phyloP scores from a whole-genome alignment of 2,329 filamentous ascomycete genomes.

The Fusarium robinianum region DNA sequence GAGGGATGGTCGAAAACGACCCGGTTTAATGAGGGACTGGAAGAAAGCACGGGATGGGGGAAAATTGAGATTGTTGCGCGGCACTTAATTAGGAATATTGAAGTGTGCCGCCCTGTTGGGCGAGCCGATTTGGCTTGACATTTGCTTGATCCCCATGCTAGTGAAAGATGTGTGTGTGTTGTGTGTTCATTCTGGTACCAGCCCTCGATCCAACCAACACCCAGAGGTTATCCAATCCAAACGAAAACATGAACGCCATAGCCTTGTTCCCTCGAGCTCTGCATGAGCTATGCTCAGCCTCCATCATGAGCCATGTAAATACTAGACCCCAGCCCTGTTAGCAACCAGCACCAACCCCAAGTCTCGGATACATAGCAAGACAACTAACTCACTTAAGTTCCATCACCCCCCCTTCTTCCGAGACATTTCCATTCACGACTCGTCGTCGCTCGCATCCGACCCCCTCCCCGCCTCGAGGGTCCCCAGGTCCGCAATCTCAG shows the following conservation, averaged over 20 bases:
- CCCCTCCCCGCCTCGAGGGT: conserved; percentile 25
- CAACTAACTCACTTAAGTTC: too few species aligned
- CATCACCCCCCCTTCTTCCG: conserved; percentile 23
- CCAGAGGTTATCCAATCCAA: too few species aligned
- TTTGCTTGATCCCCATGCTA: not conserved
- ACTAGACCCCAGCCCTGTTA: too few species aligned
- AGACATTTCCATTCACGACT: conserved; percentile 18
- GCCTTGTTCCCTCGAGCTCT: too few species aligned
- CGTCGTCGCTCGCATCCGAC: conserved; percentile 25
- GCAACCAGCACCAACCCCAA: too few species aligned
- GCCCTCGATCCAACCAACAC: not conserved
- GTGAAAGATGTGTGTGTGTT: too few species aligned
- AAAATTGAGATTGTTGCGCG: conserved; percentile 2
- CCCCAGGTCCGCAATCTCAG: conserved; percentile 16
- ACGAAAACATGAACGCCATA: too few species aligned
- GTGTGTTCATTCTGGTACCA: too few species aligned
- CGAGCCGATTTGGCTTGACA: conserved; percentile 14
- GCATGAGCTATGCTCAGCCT: too few species aligned
- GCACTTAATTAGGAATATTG: conserved; percentile 14
- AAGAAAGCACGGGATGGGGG: not conserved
- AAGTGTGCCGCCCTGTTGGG: conserved; percentile 15
- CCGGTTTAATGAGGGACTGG: conserved; percentile 13
- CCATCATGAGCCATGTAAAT: too few species aligned
- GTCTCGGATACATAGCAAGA: too few species aligned
- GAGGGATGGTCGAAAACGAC: not conserved